These are phyloP conservation scores for Termitomyces sp. DNA, from an alignment of 768 basidiomycete species.

Conservation along the genomic window DNA sequence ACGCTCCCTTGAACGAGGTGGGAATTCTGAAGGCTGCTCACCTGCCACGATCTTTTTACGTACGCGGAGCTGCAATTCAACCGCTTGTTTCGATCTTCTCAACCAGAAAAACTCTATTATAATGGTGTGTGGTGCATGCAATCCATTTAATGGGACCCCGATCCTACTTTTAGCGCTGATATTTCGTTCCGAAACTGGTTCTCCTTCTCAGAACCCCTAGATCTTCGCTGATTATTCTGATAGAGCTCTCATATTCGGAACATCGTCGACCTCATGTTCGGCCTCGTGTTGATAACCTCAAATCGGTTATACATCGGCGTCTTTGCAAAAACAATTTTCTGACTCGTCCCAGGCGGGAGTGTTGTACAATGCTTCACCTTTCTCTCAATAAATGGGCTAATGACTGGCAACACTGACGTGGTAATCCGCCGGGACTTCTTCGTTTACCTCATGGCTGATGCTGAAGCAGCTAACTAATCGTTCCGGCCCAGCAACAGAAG, in stretches of 20 bases:
- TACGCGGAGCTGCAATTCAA: conserved; percentile 37
- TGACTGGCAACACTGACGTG: background rate
- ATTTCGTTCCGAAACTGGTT: conserved; percentile 10
- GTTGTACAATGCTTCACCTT: background rate
- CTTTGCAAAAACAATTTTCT: background rate
- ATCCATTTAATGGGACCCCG: conserved; percentile 7
- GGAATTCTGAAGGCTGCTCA: conserved; percentile 38
- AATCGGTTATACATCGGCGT: conserved; percentile 4
- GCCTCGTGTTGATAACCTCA: conserved; percentile 31
- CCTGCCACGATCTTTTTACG: conserved; percentile 42
- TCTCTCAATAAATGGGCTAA: background rate
- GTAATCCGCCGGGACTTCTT: conserved; percentile 2
- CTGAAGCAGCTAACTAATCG: background rate
- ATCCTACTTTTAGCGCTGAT: conserved; percentile 11
- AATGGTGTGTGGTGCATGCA: conserved; percentile 1
- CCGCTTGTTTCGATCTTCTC: conserved; percentile 27
- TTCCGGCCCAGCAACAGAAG: background rate
- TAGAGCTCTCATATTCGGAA: conserved; percentile 12
- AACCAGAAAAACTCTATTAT: conserved; percentile 12
- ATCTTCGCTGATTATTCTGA: conserved; percentile 18
- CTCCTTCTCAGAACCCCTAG: conserved; percentile 14
- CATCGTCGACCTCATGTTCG: conserved; percentile 29
- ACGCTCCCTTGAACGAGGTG: conserved; percentile 35
- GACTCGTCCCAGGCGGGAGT: conserved; percentile 7
- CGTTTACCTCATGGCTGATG: conserved; percentile 26